Conservation (phyloP, 371 early-diverging fungal genomes). For the Entomophthora muscae region DNA sequence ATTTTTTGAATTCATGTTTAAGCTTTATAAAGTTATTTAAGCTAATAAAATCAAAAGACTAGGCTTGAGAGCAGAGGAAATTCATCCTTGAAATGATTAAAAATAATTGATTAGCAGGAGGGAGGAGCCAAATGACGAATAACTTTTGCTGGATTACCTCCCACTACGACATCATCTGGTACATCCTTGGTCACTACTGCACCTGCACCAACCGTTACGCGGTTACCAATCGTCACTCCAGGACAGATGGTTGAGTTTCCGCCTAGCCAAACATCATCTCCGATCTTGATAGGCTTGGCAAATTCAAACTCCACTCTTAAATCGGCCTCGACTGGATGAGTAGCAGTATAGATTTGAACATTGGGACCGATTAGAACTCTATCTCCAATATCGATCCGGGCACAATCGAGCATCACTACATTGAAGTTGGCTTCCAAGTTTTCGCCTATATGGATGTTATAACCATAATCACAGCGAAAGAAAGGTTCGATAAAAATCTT, state of each 20-base stretch:
- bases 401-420: slow-evolving; percentile 45
- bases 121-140: slow-evolving; percentile 13
- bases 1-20: too few relatives aligned
- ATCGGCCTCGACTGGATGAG: slow-evolving; percentile 44
- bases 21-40: too few relatives aligned
- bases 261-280: slow-evolving; percentile 52
- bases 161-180: slow-evolving; percentile 46
- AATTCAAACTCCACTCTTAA: slow-evolving; percentile 15
- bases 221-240: slow-evolving; percentile 68
- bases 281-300: slow-evolving; percentile 23
- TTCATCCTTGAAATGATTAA: too few relatives aligned
- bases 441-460: slow-evolving; percentile 47
- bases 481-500: slow-evolving; percentile 34
- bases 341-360: slow-evolving; percentile 57
- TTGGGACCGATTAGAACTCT: slow-evolving; percentile 50
- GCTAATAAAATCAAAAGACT: too few relatives aligned
- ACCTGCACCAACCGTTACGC: slow-evolving; percentile 34
- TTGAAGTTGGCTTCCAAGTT: slow-evolving; percentile 45
- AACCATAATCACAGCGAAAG: slow-evolving; percentile 51
- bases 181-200: slow-evolving; percentile 63
- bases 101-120: neutral
- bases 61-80: too few relatives aligned
- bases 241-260: slow-evolving; percentile 51
- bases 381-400: slow-evolving; percentile 42
- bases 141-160: slow-evolving; percentile 66